Conservation (phyloP, 495 filamentous ascomycete species). For the Xeromyces bisporus region DNA sequence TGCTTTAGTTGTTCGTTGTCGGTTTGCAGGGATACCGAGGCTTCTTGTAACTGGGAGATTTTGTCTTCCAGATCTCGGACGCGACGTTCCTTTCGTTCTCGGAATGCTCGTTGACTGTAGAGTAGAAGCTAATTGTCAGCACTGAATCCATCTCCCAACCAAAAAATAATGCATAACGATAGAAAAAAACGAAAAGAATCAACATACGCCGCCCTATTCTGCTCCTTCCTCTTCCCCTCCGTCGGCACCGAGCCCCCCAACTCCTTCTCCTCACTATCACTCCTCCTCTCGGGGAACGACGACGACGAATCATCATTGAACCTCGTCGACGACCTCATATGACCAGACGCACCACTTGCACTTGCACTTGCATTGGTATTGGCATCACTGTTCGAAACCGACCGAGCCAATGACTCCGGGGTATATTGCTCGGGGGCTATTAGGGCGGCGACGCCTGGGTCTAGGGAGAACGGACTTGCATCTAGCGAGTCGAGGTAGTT, state of each 20-base stretch:
- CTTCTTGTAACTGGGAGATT: constrained; percentile 52
- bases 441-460: constrained; percentile 14
- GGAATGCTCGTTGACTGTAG: constrained; percentile 80
- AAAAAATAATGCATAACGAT: not conserved
- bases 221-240: constrained; percentile 77
- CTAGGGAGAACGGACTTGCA: constrained; percentile 18
- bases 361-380: no score
- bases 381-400: constrained; percentile 18
- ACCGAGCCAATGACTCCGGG: constrained; percentile 25
- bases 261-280: constrained; percentile 50
- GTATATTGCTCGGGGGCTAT: constrained; percentile 27
- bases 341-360: no score
- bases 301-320: constrained; percentile 18
- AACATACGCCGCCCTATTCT: constrained; percentile 91
- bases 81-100: constrained; percentile 88
- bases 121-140: not conserved
- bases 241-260: constrained; percentile 58
- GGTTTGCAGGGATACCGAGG: constrained; percentile 33
- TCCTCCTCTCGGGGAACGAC: constrained; percentile 15
- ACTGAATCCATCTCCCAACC: constrained; percentile 2
- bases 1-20: constrained; percentile 78
- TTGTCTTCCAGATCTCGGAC: constrained; percentile 85
- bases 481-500: constrained; percentile 26
- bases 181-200: constrained; percentile 4
- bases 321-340: not conserved